These are phyloP conservation scores for Fusarium equiseti DNA, from an alignment of 2,329 filamentous ascomycete genomes.

Conservation along the genomic window DNA sequence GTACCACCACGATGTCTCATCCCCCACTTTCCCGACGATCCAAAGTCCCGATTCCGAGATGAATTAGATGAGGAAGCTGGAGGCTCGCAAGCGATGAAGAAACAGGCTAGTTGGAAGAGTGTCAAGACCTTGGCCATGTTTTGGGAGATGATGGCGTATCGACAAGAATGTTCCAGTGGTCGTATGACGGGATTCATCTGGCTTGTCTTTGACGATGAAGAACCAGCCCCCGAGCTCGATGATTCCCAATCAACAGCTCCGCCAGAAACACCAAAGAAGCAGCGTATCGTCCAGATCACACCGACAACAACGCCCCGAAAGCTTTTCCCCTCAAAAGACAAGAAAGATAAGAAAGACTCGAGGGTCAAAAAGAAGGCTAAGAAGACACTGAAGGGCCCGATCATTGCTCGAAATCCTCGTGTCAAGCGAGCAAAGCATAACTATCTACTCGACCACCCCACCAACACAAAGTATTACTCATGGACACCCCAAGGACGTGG, in stretches of 20 bases:
- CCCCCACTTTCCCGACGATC: slow-evolving; percentile 93
- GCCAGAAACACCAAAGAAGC: slow-evolving; percentile 53
- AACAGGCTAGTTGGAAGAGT: slow-evolving; percentile 81
- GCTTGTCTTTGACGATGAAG: slow-evolving; percentile 79
- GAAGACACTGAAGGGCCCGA: slow-evolving; percentile 67
- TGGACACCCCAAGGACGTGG: slow-evolving; percentile 75
- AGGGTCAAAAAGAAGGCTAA: slow-evolving; percentile 52
- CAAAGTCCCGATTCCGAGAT: slow-evolving; percentile 88
- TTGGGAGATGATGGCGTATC: slow-evolving; percentile 98
- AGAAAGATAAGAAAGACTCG: slow-evolving; percentile 14
- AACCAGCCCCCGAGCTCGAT: slow-evolving; percentile 21
- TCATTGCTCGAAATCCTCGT: slow-evolving; percentile 72
- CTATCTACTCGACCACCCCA: slow-evolving; percentile 62
- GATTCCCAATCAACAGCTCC: slow-evolving; percentile 41
- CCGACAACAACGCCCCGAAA: slow-evolving; percentile 52
- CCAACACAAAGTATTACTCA: slow-evolving; percentile 70
- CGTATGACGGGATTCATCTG: slow-evolving; percentile 94
- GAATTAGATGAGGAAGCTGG: slow-evolving; percentile 88
- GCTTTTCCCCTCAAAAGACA: slow-evolving; percentile 48
- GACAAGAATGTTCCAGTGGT: slow-evolving; percentile 95
- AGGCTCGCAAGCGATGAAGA: slow-evolving; percentile 65
- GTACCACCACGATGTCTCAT: slow-evolving; percentile 87
- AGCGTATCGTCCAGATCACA: slow-evolving; percentile 42
- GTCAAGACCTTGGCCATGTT: slow-evolving; percentile 89
- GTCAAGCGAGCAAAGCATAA: slow-evolving; percentile 70